Evolutionary conservation across 306 rosid species (phyloP).

Genomic region (Potentilla sterilis): DNA sequence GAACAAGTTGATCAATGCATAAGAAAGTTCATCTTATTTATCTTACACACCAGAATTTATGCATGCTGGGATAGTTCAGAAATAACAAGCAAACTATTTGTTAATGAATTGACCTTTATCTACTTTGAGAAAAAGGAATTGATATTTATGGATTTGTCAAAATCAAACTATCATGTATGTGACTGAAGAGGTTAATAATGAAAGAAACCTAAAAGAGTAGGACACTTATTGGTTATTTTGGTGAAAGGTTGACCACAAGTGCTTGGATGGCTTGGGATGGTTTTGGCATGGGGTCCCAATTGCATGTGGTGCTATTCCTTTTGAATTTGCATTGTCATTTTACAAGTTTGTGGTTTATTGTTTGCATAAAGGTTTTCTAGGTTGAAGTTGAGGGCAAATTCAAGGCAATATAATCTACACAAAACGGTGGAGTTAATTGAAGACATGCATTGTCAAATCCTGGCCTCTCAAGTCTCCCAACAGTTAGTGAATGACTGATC

Average conservation of each 20-base stretch:
- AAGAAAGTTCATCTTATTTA: too few species aligned
- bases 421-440: constrained; percentile 1
- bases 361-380: background rate
- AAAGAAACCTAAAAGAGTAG: background rate
- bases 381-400: background rate
- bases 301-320: constrained; percentile 33
- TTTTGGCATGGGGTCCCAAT: constrained; percentile 22
- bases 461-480: background rate
- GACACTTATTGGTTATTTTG: constrained; percentile 18
- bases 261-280: constrained; percentile 15
- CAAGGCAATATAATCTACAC: background rate
- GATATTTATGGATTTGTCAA: background rate
- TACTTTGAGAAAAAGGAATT: background rate
- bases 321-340: background rate
- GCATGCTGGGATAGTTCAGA: background rate
- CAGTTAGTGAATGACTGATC: background rate
- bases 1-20: background rate
- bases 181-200: background rate
- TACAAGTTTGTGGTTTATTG: background rate
- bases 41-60: background rate
- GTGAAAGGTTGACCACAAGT: constrained; percentile 11
- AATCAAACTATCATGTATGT: background rate
- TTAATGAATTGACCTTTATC: background rate
- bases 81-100: background rate
- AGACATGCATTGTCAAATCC: background rate